Conservation (phyloP, 257 asterid species). For the Solanum rostratum region DNA sequence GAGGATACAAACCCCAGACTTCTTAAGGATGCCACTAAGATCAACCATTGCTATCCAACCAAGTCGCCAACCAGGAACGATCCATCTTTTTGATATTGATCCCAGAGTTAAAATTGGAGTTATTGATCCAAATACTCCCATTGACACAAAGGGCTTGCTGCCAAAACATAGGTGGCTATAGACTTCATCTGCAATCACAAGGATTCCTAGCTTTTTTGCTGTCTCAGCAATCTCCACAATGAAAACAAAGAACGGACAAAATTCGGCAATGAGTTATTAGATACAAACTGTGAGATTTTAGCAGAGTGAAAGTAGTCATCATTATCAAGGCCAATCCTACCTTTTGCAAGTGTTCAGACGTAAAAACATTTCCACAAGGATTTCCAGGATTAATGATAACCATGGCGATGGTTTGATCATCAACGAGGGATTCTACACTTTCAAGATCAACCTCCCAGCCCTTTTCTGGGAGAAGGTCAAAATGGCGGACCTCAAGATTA, state of each 20-base stretch:
- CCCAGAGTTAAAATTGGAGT: slow-evolving; percentile 66
- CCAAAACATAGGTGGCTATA: slow-evolving; percentile 68
- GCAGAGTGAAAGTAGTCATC: neutral
- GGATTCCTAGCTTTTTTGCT: slow-evolving; percentile 68
- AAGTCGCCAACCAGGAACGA: slow-evolving; percentile 83
- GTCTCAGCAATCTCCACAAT: slow-evolving; percentile 56
- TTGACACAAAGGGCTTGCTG: slow-evolving; percentile 57
- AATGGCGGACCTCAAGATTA: slow-evolving; percentile 56
- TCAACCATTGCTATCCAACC: slow-evolving; percentile 77
- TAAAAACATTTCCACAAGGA: slow-evolving; percentile 88
- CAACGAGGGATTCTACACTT: slow-evolving; percentile 54
- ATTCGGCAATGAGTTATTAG: neutral
- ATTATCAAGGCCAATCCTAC: slow-evolving; percentile 11
- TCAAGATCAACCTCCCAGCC: slow-evolving; percentile 81
- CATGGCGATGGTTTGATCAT: slow-evolving; percentile 75
- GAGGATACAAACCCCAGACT: slow-evolving; percentile 42
- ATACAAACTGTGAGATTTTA: neutral
- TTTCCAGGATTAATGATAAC: slow-evolving; percentile 88
- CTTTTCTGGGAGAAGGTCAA: slow-evolving; percentile 60
- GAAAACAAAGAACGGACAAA: neutral
- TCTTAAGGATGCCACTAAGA: slow-evolving; percentile 46
- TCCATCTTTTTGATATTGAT: slow-evolving; percentile 77
- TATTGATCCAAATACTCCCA: slow-evolving; percentile 77
- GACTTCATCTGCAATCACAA: slow-evolving; percentile 82
- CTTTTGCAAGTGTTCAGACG: slow-evolving; percentile 64